Percentiles rank a stretch among this genome's conserved stretches.
Evolutionary conservation across 202 grass and related monocot genomes (phyloP).

Genomic region (Hordeum pubiflorum): DNA sequence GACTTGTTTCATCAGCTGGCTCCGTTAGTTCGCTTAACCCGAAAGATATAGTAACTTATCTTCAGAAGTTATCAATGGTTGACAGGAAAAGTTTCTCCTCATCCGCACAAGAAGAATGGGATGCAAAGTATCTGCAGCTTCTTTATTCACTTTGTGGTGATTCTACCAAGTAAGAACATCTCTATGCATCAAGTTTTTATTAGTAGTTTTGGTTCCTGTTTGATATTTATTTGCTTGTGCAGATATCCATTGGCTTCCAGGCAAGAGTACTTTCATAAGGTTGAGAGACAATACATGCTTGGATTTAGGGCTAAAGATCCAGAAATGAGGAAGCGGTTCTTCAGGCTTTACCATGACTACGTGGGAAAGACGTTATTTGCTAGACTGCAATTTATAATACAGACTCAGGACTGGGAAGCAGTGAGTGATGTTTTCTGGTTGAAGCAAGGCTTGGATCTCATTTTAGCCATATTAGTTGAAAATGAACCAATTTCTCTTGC

Average conservation of each 20-base stretch:
- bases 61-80: constrained; percentile 92
- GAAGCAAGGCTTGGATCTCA: constrained; percentile 95
- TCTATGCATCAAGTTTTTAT: neutral
- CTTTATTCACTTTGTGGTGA: constrained; percentile 89
- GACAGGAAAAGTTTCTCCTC: constrained; percentile 74
- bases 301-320: constrained; percentile 94
- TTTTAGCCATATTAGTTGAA: constrained; percentile 92
- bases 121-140: constrained; percentile 83
- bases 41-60: constrained; percentile 88
- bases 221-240: constrained; percentile 36
- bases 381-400: constrained; percentile 96
- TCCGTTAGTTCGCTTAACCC: constrained; percentile 47
- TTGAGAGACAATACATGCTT: constrained; percentile 90
- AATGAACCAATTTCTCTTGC: constrained; percentile 86
- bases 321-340: constrained; percentile 79
- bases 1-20: constrained; percentile 49
- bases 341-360: constrained; percentile 82
- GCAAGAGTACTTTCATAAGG: constrained; percentile 87
- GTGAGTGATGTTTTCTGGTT: constrained; percentile 98
- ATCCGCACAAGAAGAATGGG: constrained; percentile 82
- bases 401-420: constrained; percentile 89
- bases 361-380: constrained; percentile 69
- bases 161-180: constrained; percentile 67
- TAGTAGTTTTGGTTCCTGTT: constrained; percentile 14
- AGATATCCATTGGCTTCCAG: constrained; percentile 67